Conservation (phyloP, 169 alveolate species). For the Amoebophrya sp. region DNA sequence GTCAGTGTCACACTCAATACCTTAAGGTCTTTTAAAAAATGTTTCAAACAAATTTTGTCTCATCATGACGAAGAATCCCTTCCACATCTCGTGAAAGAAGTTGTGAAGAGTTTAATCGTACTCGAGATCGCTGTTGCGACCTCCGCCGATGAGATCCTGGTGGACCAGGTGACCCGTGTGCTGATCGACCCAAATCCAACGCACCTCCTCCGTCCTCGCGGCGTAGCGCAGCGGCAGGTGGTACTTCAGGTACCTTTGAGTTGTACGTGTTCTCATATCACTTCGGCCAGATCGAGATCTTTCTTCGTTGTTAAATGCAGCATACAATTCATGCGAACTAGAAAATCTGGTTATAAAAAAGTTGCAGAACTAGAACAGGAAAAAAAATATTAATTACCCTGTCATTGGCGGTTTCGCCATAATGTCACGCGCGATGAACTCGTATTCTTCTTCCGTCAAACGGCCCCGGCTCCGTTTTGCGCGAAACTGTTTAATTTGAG, state of each 20-base stretch:
- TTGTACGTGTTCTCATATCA: too few relatives aligned
- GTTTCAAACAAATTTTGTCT: too few relatives aligned
- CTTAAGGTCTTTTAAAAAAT: too few relatives aligned
- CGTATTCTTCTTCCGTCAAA: neutral
- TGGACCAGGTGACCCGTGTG: conserved; percentile 1
- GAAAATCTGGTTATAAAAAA: too few relatives aligned
- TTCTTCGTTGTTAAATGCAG: too few relatives aligned
- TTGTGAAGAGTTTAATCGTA: neutral
- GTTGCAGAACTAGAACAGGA: too few relatives aligned
- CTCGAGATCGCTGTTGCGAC: neutral
- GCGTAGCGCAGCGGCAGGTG: conserved; percentile 9
- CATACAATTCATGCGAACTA: too few relatives aligned
- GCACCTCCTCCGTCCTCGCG: neutral
- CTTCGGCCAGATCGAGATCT: too few relatives aligned
- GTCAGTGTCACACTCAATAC: too few relatives aligned
- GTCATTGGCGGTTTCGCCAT: conserved; percentile 9
- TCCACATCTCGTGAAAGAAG: too few relatives aligned
- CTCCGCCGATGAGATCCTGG: neutral
- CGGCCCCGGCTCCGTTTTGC: neutral
- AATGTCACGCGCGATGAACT: neutral
- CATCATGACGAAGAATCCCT: too few relatives aligned
- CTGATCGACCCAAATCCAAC: conserved; percentile 13
- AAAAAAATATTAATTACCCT: too few relatives aligned
- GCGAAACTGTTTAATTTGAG: neutral
- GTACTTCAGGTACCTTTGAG: neutral